Evolutionary conservation across 768 basidiomycete genomes (phyloP), one percentile per base, ranked within the genome.

Genomic region (Nidularia sp.): DNA sequence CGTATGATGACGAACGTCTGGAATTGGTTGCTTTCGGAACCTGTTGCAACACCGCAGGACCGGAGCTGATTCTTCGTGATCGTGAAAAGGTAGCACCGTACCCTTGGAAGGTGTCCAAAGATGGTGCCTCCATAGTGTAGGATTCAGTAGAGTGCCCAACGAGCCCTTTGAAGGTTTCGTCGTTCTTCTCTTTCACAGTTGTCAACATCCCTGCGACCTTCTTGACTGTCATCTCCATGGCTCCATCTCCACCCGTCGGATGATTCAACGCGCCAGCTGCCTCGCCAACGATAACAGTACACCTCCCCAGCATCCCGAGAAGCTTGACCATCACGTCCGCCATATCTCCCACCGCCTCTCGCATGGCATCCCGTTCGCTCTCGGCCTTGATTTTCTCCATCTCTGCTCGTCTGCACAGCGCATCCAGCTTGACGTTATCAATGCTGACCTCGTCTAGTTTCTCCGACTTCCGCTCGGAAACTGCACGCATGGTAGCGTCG

Each of bases 401-500:
- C 60, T 87, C 85, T 1, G 84, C 80, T 62, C 78, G 85, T 53
- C 78, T 77, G 66, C 75, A 79, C 48, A 75, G 72, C 1, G 85
- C 85, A 53, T 90, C 85, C 22, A 87, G 76, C 61, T 84, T 86
- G 60, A 94, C 71, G 56, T 81, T 86, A 54, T 90, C 85, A 25
- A 83, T 63, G 59, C 76, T 80, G 36, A 79, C 60, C 29, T 91
- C 87, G 62, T 93, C 92, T 34, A 92, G 69, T 57, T 84, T 84
- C 56, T 91, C 89, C 3, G 86, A 88, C 54, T 79, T 84, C 50
- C 92, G 76, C 61, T 94, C 88, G 34, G 86, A 83, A 47, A 86
- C 84, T 12, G 90, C 90, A n/a, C 88, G 82, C 62, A 93, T 79
- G 35, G 88, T 90, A 12, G 89, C 91, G 45, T 91, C 89, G 61